These are phyloP conservation scores for Yarrowia sp. DNA, from an alignment of 805 yeast genomes.

Conservation along the genomic window DNA sequence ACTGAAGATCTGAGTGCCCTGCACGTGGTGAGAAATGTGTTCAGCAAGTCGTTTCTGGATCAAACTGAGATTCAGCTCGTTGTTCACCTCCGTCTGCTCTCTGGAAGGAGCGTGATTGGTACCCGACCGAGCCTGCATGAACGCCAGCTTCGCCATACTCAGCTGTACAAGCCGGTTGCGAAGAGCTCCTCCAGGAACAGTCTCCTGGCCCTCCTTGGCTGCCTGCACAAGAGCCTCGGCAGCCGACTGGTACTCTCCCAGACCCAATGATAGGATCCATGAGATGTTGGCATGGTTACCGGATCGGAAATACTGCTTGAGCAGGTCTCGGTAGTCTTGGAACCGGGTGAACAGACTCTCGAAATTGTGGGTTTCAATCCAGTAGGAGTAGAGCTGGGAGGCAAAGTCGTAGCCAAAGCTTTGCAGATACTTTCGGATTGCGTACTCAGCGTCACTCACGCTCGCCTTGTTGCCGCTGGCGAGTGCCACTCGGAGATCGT, in stretches of 20 bases:
- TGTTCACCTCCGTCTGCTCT: constrained; percentile 10
- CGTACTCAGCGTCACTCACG: constrained; percentile 22
- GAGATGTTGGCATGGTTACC: constrained; percentile 55
- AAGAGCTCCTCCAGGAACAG: not conserved
- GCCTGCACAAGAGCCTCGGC: constrained; percentile 56
- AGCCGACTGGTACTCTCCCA: constrained; percentile 59
- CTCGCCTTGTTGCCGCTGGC: constrained; percentile 7
- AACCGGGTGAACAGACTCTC: constrained; percentile 64
- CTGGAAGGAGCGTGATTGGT: not conserved
- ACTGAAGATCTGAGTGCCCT: constrained; percentile 1
- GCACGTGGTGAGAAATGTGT: not conserved
- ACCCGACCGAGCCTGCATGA: constrained; percentile 11
- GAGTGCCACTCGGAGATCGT: constrained; percentile 49
- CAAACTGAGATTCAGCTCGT: constrained; percentile 4
- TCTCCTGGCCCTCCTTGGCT: constrained; percentile 54
- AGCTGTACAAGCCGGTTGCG: constrained; percentile 61
- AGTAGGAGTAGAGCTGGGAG: constrained; percentile 63
- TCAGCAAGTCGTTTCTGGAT: constrained; percentile 8
- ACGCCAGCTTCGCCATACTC: constrained; percentile 70
- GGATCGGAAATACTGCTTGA: constrained; percentile 59
- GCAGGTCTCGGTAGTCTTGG: constrained; percentile 57
- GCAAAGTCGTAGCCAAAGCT: constrained; percentile 76
- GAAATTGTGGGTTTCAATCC: constrained; percentile 60
- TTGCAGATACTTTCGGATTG: constrained; percentile 57
- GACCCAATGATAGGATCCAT: constrained; percentile 74